phyloP scores from a whole-genome alignment of 768 basidiomycete genomes.

The Phlebiopsis flavidoalba region DNA sequence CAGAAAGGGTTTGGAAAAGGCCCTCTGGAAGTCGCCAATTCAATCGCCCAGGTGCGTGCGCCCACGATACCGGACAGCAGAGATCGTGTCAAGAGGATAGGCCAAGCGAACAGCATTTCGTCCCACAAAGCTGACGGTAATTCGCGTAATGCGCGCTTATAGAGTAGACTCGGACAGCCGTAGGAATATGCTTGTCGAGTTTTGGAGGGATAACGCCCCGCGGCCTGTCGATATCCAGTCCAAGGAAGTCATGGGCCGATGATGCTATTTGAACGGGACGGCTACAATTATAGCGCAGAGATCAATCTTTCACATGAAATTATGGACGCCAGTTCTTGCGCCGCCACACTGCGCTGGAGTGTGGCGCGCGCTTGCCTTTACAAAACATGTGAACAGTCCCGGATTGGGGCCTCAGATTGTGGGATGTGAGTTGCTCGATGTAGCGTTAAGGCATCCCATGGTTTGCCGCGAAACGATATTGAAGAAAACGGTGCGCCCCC shows the following conservation, averaged over 20 bases:
- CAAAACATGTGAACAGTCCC: neutral
- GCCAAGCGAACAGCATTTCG: neutral
- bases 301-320: conserved; percentile 1
- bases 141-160: conserved; percentile 33
- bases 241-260: conserved; percentile 22
- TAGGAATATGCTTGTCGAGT: conserved; percentile 45
- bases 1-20: conserved; percentile 44
- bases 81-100: conserved; percentile 41
- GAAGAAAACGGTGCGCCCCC: neutral
- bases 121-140: conserved; percentile 35
- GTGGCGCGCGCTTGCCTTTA: neutral
- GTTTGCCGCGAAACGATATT: neutral
- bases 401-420: neutral
- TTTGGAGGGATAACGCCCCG: conserved; percentile 30
- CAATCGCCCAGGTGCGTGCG: conserved; percentile 44
- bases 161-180: conserved; percentile 48
- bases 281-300: conserved; percentile 4
- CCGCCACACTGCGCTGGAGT: neutral
- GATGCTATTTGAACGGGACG: neutral
- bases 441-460: neutral
- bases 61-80: conserved; percentile 45
- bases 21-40: conserved; percentile 38
- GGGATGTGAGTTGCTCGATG: neutral
- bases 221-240: conserved; percentile 25
- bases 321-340: neutral